These are phyloP conservation scores for Corinectria fuckeliana DNA, from an alignment of 2,329 filamentous ascomycete species.

Conservation along the genomic window DNA sequence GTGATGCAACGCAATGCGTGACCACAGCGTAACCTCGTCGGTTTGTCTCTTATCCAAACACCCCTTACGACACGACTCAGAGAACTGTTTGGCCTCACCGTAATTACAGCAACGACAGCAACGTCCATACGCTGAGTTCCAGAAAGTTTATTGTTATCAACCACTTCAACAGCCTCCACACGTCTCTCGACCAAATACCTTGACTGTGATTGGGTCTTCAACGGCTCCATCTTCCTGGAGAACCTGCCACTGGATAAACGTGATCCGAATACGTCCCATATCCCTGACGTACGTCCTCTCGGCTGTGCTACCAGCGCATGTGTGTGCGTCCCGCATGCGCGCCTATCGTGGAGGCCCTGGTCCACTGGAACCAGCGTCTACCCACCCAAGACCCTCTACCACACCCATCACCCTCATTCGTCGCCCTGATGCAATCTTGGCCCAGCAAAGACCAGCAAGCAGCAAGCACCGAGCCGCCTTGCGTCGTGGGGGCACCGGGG, in stretches of 20 bases:
- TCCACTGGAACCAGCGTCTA: slow-evolving; percentile 17
- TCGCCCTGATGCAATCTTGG: slow-evolving; percentile 24
- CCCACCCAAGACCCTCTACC: slow-evolving; percentile 5
- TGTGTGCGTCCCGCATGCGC: slow-evolving; percentile 24
- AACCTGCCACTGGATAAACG: slow-evolving; percentile 1
- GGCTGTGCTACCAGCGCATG: slow-evolving; percentile 8
- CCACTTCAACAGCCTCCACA: slow-evolving; percentile 18
- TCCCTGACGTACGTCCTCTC: slow-evolving; percentile 21
- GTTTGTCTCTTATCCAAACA: neutral
- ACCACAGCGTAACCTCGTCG: slow-evolving; percentile 1
- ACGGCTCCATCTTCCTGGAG: slow-evolving; percentile 4
- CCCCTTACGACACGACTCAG: neutral
- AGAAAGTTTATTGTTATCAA: slow-evolving; percentile 19
- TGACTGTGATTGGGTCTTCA: slow-evolving; percentile 30
- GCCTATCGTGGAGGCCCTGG: slow-evolving; percentile 23
- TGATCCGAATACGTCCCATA: slow-evolving; percentile 30
- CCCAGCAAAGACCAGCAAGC: slow-evolving; percentile 18
- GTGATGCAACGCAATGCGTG: slow-evolving; percentile 27
- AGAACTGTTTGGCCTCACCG: slow-evolving; percentile 1
- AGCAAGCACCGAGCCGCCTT: slow-evolving; percentile 12
- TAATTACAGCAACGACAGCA: slow-evolving; percentile 21
- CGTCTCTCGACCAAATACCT: slow-evolving; percentile 23
- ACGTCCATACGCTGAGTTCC: neutral
- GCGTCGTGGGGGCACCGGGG: slow-evolving; percentile 31
- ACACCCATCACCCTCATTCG: slow-evolving; percentile 9